phyloP scores from a whole-genome alignment of 306 rosid species.

The Dryas alaskensis region DNA sequence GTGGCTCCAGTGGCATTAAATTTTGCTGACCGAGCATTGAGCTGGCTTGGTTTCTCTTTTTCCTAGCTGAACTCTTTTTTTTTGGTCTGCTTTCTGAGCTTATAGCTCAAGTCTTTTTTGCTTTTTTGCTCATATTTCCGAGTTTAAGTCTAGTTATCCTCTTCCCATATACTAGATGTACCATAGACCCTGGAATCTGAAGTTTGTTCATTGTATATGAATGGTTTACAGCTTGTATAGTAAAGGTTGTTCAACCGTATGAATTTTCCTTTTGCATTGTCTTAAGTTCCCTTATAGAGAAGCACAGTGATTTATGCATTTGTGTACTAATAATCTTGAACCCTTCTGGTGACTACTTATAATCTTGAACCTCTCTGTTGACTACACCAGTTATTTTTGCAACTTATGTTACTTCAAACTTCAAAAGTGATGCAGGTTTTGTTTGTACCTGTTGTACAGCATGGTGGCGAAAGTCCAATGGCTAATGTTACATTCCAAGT shows the following conservation, averaged over 20 bases:
- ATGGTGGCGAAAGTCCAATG: neutral
- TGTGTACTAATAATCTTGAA: neutral
- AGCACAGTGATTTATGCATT: neutral
- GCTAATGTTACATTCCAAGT: neutral
- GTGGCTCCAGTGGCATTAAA: conserved; percentile 39
- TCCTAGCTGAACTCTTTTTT: conserved; percentile 6
- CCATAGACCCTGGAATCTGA: conserved; percentile 1
- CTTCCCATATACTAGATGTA: conserved; percentile 8
- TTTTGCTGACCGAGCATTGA: conserved; percentile 20
- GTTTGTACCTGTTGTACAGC: neutral
- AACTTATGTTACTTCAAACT: neutral
- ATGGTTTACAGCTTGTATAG: conserved; percentile 3
- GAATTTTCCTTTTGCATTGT: neutral
- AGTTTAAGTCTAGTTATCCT: no score
- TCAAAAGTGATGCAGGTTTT: neutral
- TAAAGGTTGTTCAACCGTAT: neutral
- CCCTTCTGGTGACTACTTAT: no score
- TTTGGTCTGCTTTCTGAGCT: neutral
- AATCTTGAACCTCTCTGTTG: neutral
- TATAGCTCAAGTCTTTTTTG: neutral
- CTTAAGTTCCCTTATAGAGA: no score
- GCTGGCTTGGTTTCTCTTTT: conserved; percentile 32
- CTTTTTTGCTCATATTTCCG: no score
- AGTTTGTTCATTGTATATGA: neutral
- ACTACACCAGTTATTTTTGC: neutral